Evolutionary conservation across 192 early-diverging fungal genomes (phyloP).

Genomic region (Linnemannia exigua): DNA sequence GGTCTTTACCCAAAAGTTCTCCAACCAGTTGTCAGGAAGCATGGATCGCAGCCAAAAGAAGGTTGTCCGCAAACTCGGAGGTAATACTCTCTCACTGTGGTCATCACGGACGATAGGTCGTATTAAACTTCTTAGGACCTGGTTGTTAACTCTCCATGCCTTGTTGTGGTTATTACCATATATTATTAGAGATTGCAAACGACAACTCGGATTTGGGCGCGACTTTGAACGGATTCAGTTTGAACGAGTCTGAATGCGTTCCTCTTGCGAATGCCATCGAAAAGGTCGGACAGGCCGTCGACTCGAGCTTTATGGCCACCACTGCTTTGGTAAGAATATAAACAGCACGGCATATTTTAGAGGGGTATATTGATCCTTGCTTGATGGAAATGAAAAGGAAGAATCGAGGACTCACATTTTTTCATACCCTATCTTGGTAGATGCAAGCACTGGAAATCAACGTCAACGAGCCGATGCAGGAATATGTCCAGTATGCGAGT

Average conservation of each 20-base stretch:
- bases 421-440: slow-evolving; percentile 24
- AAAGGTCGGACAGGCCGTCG: slow-evolving; percentile 92
- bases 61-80: slow-evolving; percentile 78
- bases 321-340: slow-evolving; percentile 73
- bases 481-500: slow-evolving; percentile 90
- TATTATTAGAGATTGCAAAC: slow-evolving; percentile 72
- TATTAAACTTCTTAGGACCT: not conserved
- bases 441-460: slow-evolving; percentile 78
- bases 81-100: slow-evolving; percentile 23
- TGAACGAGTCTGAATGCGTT: slow-evolving; percentile 75
- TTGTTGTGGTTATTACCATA: slow-evolving; percentile 4
- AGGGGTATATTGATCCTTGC: too few relatives aligned
- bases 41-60: slow-evolving; percentile 82
- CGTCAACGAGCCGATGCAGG: slow-evolving; percentile 87
- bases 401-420: not conserved
- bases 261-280: slow-evolving; percentile 90
- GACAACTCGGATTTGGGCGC: slow-evolving; percentile 93
- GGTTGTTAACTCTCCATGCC: not conserved
- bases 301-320: slow-evolving; percentile 84
- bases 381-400: not conserved
- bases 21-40: slow-evolving; percentile 81
- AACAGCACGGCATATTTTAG: not conserved
- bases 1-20: slow-evolving; percentile 91
- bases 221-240: slow-evolving; percentile 94
- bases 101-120: not conserved